Conservation (phyloP, 2,329 filamentous ascomycete genomes). For the Aspergillus tanneri region DNA sequence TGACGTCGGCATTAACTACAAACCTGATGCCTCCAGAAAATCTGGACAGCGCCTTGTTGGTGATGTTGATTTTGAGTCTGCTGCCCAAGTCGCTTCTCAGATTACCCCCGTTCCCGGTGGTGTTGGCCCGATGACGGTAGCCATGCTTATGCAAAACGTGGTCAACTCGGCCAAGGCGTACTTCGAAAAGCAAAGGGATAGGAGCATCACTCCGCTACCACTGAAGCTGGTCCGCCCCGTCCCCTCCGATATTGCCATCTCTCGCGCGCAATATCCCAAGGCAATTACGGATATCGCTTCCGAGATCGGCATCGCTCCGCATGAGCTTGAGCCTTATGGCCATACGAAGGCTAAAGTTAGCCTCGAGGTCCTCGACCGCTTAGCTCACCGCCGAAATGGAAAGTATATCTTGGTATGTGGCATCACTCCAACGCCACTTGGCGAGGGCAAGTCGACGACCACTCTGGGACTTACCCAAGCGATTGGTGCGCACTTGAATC, state of each 20-base stretch:
- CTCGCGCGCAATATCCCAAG: constrained; percentile 86
- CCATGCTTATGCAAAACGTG: constrained; percentile 96
- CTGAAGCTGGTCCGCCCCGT: constrained; percentile 77
- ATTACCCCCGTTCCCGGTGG: constrained; percentile 97
- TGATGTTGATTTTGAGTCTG: constrained; percentile 88
- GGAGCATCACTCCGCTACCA: constrained; percentile 78
- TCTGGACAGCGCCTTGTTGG: constrained; percentile 89
- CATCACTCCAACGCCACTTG: constrained; percentile 93
- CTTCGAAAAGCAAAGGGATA: constrained; percentile 77
- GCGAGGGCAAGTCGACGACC: constrained; percentile 97
- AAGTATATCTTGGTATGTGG: constrained; percentile 91
- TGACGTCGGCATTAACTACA: constrained; percentile 96
- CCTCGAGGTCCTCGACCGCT: constrained; percentile 73
- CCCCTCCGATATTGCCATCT: constrained; percentile 94
- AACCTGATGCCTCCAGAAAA: constrained; percentile 84
- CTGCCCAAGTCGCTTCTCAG: constrained; percentile 78
- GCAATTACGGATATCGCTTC: constrained; percentile 78
- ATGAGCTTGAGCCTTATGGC: constrained; percentile 92
- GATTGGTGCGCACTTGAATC: constrained; percentile 80
- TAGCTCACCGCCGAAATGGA: constrained; percentile 83
- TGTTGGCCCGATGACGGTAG: constrained; percentile 97
- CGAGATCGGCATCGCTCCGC: constrained; percentile 82
- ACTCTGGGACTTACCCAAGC: constrained; percentile 95
- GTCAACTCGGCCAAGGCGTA: constrained; percentile 79
- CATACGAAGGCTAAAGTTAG: constrained; percentile 96